A percentile compares a stretch with the other conserved stretches of the same genome.
These are phyloP conservation scores for Pseudogymnoascus verrucosus DNA, from an alignment of 2,329 filamentous ascomycete genomes.

Conservation along the genomic window DNA sequence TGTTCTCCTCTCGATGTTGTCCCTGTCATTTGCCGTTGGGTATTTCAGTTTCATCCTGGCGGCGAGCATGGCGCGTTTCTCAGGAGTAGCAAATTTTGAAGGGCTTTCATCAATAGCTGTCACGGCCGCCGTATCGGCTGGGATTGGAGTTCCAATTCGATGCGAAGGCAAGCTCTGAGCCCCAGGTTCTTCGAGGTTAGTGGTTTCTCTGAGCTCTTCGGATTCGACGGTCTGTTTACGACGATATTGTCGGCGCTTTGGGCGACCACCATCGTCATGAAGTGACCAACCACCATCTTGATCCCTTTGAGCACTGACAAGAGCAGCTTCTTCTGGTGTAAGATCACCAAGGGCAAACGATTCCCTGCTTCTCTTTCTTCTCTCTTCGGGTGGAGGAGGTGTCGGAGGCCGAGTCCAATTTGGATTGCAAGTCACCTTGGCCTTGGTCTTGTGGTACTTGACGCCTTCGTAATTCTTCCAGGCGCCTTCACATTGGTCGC, in stretches of 20 bases:
- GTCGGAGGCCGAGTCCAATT: conserved; percentile 16
- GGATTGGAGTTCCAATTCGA: neutral
- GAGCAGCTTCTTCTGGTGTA: conserved; percentile 8
- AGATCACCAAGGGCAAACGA: neutral
- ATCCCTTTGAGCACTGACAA: neutral
- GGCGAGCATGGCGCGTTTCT: conserved; percentile 1
- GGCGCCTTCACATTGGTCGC: conserved; percentile 21
- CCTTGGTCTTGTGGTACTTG: conserved; percentile 26
- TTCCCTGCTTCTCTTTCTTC: conserved; percentile 6
- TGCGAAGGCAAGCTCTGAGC: neutral
- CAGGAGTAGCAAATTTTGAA: neutral
- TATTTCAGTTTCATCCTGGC: neutral
- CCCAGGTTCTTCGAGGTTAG: neutral
- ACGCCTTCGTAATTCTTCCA: conserved; percentile 29
- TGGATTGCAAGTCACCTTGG: conserved; percentile 27
- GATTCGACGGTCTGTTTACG: neutral
- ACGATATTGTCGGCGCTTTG: conserved; percentile 2
- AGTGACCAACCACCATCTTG: conserved; percentile 20
- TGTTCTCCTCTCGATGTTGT: conserved; percentile 5
- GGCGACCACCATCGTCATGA: conserved; percentile 17
- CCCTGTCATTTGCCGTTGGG: neutral
- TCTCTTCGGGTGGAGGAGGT: conserved; percentile 10
- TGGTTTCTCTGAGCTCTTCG: neutral
- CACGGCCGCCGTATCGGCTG: neutral
- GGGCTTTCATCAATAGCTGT: neutral